Evolutionary conservation across 352 stramenopile species (phyloP), one percentile per base, ranked within the genome.

Genomic region (Blastocystis sp.): DNA sequence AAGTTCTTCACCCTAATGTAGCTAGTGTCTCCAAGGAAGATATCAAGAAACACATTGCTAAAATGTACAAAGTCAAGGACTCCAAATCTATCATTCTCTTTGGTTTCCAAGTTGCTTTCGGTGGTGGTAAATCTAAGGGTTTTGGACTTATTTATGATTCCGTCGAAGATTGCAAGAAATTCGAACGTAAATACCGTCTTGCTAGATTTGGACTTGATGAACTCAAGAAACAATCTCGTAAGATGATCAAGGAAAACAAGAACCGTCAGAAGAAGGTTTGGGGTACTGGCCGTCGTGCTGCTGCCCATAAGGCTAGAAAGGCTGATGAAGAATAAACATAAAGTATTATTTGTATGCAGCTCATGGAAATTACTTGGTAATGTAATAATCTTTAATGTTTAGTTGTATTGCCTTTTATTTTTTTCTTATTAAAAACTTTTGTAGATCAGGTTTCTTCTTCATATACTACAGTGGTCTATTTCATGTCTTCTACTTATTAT

Each of bases 11-110:
- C 11, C 46, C 36, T 11, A 42, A 55, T 24, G 49, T 37, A 35
- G 64, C 64, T 32, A 45, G 37, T 13, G 37, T 69, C 0, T 40
- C 64, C n/a, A 65, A 65, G 42, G 37, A 69, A 35, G 64, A 69
- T 30, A 47, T 69, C 9, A 67, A 69, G 48, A 47, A 27, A 32
- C 55, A 59, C 31, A 56, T 64, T 0, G 40, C 64, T 30, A 69
- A 55, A 24, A 55, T 48, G 32, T 47, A 55, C 40, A 47, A 69
- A 13, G 64, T 64, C 21, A 27, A 58, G 13, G 64, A 69, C 32
- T 55, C 39, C 40, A 55, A 67, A 24, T 57, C 41, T 24, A 55
- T 64, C 23, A 58, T 69, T 30, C 49, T 65, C 21, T 54, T 64
- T 16, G 55, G 52, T 33, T 62, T 62, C 52, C 52, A 52, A 21